A percentile compares a stretch with the other conserved stretches of the same genome.
phyloP scores from a whole-genome alignment of 345 rosid species.

The Garcia nutans region DNA sequence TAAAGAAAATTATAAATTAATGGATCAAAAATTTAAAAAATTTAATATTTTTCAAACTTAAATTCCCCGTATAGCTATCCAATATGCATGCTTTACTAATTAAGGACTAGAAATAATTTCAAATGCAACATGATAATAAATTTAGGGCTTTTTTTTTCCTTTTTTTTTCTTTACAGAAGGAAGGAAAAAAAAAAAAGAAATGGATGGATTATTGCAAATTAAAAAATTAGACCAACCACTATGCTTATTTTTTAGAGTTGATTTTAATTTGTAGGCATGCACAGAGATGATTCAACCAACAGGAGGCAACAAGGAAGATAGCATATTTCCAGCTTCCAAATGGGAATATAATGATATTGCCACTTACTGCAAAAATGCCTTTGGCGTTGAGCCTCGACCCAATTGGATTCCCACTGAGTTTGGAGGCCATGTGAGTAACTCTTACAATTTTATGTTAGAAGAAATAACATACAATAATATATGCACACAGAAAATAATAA shows the following conservation, averaged over 20 bases:
- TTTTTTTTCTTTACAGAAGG: no score
- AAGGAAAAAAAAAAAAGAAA: background rate
- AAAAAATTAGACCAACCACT: background rate
- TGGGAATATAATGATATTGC: constrained; percentile 30
- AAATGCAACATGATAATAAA: no score
- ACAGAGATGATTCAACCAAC: constrained; percentile 63
- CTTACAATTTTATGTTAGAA: no score
- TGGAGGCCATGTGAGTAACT: constrained; percentile 52
- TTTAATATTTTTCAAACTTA: no score
- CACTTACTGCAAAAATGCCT: constrained; percentile 8
- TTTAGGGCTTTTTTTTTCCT: no score
- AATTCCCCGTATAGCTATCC: no score
- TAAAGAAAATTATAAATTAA: no score
- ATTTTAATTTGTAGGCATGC: constrained; percentile 41
- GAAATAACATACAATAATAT: no score
- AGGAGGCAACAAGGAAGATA: constrained; percentile 35
- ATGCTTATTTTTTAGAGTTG: background rate
- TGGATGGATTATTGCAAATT: background rate
- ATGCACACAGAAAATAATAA: no score
- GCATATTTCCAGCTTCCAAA: constrained; percentile 44
- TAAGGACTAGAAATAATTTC: no score
- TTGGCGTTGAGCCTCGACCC: constrained; percentile 40
- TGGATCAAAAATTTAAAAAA: no score
- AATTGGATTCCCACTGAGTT: constrained; percentile 50
- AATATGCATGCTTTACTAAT: no score